A percentile compares a stretch with the other conserved stretches of the same genome.
These are phyloP conservation scores for Coemansia sp. DNA, from an alignment of 192 early-diverging fungal genomes.

Conservation along the genomic window DNA sequence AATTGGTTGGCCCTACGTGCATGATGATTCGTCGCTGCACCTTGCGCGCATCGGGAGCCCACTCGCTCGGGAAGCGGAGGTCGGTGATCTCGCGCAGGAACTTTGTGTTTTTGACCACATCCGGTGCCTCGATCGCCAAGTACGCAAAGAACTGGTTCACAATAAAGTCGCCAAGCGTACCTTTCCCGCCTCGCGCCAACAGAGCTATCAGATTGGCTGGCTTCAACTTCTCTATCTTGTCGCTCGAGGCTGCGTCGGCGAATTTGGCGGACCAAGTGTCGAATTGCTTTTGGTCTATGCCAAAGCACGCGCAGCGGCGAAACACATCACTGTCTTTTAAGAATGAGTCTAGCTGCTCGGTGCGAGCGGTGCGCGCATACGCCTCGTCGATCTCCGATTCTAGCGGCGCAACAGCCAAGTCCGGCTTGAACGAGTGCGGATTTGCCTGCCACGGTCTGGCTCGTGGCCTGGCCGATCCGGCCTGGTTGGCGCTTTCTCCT, in stretches of 20 bases:
- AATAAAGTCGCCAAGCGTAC: slow-evolving; percentile 22
- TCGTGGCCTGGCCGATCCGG: background rate
- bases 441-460: background rate
- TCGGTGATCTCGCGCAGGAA: slow-evolving; percentile 68
- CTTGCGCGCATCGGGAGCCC: slow-evolving; percentile 69
- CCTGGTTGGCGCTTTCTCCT: background rate
- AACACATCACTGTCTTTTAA: background rate
- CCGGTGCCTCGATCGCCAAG: slow-evolving; percentile 44
- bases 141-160: slow-evolving; percentile 53
- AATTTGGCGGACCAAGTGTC: slow-evolving; percentile 32
- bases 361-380: slow-evolving; percentile 20
- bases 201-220: slow-evolving; percentile 20
- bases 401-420: slow-evolving; percentile 9
- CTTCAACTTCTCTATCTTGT: slow-evolving; percentile 24
- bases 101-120: slow-evolving; percentile 41
- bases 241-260: slow-evolving; percentile 6
- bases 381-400: slow-evolving; percentile 34
- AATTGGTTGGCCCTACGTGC: slow-evolving; percentile 97
- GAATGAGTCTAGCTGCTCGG: slow-evolving; percentile 20
- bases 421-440: background rate
- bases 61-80: slow-evolving; percentile 75
- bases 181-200: slow-evolving; percentile 20
- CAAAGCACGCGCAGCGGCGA: slow-evolving; percentile 43
- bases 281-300: slow-evolving; percentile 27
- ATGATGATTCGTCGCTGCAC: slow-evolving; percentile 81